phyloP scores from a whole-genome alignment of 441 rosid species.

The Metrosideros polymorpha region DNA sequence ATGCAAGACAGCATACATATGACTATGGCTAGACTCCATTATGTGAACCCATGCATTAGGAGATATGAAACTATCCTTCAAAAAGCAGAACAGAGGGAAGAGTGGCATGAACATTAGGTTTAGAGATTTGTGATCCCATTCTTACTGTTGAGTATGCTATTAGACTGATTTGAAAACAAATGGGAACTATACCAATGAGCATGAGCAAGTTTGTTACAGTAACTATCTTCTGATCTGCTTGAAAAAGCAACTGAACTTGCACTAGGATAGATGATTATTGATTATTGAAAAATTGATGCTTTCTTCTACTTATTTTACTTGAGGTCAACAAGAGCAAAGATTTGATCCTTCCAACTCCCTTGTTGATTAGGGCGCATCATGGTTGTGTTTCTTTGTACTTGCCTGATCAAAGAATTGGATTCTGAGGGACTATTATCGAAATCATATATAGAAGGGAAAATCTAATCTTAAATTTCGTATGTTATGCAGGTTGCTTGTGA shows the following conservation, averaged over 20 bases:
- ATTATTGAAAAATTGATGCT: background rate
- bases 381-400: background rate
- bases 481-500: slow-evolving; percentile 73
- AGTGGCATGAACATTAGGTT: background rate
- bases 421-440: background rate
- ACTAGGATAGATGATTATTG: background rate
- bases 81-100: background rate
- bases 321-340: background rate
- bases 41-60: background rate
- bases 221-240: background rate
- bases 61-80: background rate
- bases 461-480: background rate
- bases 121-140: background rate
- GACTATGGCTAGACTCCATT: background rate
- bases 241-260: background rate
- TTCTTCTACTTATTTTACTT: background rate
- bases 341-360: background rate
- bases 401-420: background rate
- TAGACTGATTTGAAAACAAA: background rate
- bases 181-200: background rate
- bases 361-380: background rate
- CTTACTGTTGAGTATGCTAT: background rate
- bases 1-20: background rate
- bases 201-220: background rate
- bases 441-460: background rate